Conservation (phyloP, 2,329 filamentous ascomycete genomes). For the Fusarium veterinarium region DNA sequence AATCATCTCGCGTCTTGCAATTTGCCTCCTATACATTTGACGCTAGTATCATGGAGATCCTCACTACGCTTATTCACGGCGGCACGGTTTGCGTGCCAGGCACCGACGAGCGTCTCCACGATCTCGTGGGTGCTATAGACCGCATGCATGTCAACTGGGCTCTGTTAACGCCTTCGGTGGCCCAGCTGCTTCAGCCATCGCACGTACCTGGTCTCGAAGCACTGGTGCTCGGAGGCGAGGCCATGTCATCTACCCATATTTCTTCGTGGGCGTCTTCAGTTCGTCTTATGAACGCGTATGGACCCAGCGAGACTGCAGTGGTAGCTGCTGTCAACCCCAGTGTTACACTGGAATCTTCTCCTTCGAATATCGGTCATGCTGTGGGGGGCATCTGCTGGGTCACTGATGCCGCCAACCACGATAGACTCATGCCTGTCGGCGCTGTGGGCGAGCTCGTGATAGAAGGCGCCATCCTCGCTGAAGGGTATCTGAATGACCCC, state of each 20-base stretch:
- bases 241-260: slow-evolving; percentile 36
- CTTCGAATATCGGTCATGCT: slow-evolving; percentile 33
- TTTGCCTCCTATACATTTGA: slow-evolving; percentile 45
- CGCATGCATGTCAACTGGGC: slow-evolving; percentile 34
- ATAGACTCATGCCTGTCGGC: slow-evolving; percentile 45
- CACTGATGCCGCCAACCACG: slow-evolving; percentile 37
- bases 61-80: slow-evolving; percentile 36
- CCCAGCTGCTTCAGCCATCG: slow-evolving; percentile 21
- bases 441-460: slow-evolving; percentile 51
- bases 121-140: slow-evolving; percentile 41
- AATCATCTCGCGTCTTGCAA: slow-evolving; percentile 21
- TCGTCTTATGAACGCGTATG: slow-evolving; percentile 37
- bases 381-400: slow-evolving; percentile 42
- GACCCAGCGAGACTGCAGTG: slow-evolving; percentile 37
- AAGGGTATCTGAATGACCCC: slow-evolving; percentile 60
- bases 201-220: slow-evolving; percentile 20
- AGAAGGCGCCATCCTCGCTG: slow-evolving; percentile 55
- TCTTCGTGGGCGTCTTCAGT: slow-evolving; percentile 26
- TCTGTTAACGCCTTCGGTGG: slow-evolving; percentile 35
- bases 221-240: slow-evolving; percentile 39
- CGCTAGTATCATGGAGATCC: slow-evolving; percentile 41
- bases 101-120: slow-evolving; percentile 52
- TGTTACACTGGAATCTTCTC: neutral
- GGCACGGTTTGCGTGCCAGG: slow-evolving; percentile 50
- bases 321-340: slow-evolving; percentile 24